phyloP scores from a whole-genome alignment of 139 green algal species.

The Tetradesmus lagerheimii region DNA sequence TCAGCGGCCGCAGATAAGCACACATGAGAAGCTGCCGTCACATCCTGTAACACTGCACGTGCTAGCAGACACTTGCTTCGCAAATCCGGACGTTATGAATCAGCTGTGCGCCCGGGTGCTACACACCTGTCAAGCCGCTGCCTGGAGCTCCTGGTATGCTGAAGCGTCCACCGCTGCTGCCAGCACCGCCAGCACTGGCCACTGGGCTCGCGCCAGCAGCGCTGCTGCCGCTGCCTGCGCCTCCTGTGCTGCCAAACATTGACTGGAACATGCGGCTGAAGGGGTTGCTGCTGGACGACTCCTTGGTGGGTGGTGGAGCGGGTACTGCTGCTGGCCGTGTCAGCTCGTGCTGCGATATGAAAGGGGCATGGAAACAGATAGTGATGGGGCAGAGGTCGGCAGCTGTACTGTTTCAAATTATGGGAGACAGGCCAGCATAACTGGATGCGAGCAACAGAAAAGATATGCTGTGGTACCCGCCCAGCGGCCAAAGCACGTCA shows the following conservation, averaged over 20 bases:
- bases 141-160: not conserved
- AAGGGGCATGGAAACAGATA: not conserved
- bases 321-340: constrained; percentile 22
- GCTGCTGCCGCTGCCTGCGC: not conserved
- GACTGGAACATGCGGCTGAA: constrained; percentile 60
- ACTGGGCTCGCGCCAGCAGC: not conserved
- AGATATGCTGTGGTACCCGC: too few relatives aligned
- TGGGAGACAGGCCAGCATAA: too few relatives aligned
- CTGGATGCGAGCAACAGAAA: too few relatives aligned
- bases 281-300: constrained; percentile 37
- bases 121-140: not conserved
- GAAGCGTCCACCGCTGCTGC: not conserved
- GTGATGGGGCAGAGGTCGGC: too few relatives aligned
- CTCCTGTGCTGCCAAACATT: constrained; percentile 33
- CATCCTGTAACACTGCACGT: too few relatives aligned
- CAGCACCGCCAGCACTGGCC: constrained; percentile 24
- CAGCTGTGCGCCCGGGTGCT: too few relatives aligned
- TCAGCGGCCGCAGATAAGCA: too few relatives aligned
- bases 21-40: too few relatives aligned
- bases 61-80: too few relatives aligned
- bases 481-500: too few relatives aligned
- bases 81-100: too few relatives aligned
- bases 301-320: not conserved
- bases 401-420: too few relatives aligned
- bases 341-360: constrained; percentile 37